A percentile compares a stretch with the other conserved stretches of the same genome.
phyloP scores from a whole-genome alignment of 2,329 filamentous ascomycete genomes.

The Microsporum ferrugineum region DNA sequence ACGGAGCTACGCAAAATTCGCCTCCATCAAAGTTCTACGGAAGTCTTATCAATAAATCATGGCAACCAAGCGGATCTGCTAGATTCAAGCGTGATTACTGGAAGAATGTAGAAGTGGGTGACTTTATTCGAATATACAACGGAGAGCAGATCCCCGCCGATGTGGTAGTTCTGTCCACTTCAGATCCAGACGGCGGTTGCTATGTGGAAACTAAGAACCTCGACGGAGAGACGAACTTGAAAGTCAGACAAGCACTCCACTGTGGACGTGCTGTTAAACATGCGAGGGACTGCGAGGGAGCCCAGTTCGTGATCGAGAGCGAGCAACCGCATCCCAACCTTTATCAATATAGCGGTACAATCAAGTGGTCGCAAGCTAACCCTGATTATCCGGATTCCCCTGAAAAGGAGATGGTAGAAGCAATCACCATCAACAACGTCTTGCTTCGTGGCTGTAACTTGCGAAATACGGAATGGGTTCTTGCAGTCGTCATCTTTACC shows the following conservation, averaged over 20 bases:
- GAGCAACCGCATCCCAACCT: slow-evolving; percentile 86
- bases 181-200: slow-evolving; percentile 85
- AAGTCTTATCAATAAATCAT: slow-evolving; percentile 61
- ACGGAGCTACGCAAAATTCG: not conserved
- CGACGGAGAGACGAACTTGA: slow-evolving; percentile 95
- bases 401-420: slow-evolving; percentile 72
- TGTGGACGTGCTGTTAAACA: slow-evolving; percentile 74
- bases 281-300: slow-evolving; percentile 80
- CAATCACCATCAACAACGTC: slow-evolving; percentile 89
- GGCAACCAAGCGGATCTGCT: slow-evolving; percentile 55
- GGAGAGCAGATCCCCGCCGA: slow-evolving; percentile 93
- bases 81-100: slow-evolving; percentile 87
- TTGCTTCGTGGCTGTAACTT: slow-evolving; percentile 86
- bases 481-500: slow-evolving; percentile 88
- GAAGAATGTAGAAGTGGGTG: slow-evolving; percentile 91
- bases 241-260: slow-evolving; percentile 82
- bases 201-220: slow-evolving; percentile 98
- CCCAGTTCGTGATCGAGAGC: slow-evolving; percentile 79
- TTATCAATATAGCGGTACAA: slow-evolving; percentile 85
- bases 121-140: slow-evolving; percentile 93
- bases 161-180: slow-evolving; percentile 82
- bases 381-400: slow-evolving; percentile 50
- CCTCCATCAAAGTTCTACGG: slow-evolving; percentile 35
- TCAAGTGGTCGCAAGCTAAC: slow-evolving; percentile 72
- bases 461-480: slow-evolving; percentile 89